Evolutionary conservation across 2,329 filamentous ascomycete genomes (phyloP).

Genomic region (Hymenoscyphus fructigenus): DNA sequence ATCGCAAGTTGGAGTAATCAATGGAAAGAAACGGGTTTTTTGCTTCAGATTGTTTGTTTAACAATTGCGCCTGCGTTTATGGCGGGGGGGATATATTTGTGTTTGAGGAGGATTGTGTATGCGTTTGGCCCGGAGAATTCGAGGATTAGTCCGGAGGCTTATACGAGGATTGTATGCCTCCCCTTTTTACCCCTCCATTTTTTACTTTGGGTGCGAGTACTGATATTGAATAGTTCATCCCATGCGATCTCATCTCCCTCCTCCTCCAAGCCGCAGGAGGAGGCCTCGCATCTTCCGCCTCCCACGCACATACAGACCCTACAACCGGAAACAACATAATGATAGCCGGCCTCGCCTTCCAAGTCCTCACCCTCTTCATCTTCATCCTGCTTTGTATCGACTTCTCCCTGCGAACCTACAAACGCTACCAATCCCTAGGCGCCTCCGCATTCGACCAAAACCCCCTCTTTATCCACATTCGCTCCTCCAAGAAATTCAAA

Average conservation of each 20-base stretch:
- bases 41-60: slow-evolving; percentile 60
- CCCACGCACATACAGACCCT: slow-evolving; percentile 19
- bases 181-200: slow-evolving; percentile 8
- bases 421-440: slow-evolving; percentile 31
- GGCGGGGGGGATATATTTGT: slow-evolving; percentile 63
- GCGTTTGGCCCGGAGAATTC: slow-evolving; percentile 50
- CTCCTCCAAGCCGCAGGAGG: slow-evolving; percentile 61
- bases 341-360: slow-evolving; percentile 56
- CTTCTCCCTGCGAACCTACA: slow-evolving; percentile 20
- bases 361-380: slow-evolving; percentile 50
- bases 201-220: not conserved
- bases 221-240: slow-evolving; percentile 50
- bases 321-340: slow-evolving; percentile 54
- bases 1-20: slow-evolving; percentile 55
- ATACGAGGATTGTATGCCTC: slow-evolving; percentile 48
- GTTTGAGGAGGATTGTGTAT: slow-evolving; percentile 50
- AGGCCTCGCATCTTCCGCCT: slow-evolving; percentile 41
- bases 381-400: slow-evolving; percentile 31
- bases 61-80: slow-evolving; percentile 66
- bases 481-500: slow-evolving; percentile 26
- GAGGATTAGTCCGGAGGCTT: slow-evolving; percentile 46
- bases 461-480: slow-evolving; percentile 19
- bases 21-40: slow-evolving; percentile 48
- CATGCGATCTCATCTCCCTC: slow-evolving; percentile 61
- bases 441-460: slow-evolving; percentile 17